Base-by-base conservation (phyloP, 2,329 filamentous ascomycete genomes). In the Herpotrichia juniperi region DNA sequence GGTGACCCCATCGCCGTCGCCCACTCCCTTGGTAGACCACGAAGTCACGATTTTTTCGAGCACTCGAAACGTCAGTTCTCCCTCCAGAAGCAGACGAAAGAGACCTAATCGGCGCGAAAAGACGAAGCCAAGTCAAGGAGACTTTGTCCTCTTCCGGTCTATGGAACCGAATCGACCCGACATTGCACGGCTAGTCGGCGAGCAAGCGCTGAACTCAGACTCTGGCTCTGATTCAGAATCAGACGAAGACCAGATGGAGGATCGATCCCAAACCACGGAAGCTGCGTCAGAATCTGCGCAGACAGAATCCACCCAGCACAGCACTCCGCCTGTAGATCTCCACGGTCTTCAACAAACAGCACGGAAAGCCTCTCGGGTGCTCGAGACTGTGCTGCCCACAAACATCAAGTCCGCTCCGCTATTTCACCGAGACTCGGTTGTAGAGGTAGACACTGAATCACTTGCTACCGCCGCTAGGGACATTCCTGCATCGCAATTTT, bases 161-260 rank as follows among this genome's bases (percentile, higher is more conserved):
- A 81, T 93, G 77, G 83, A 78, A 62, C 84, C 86, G 64, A 85
- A 85, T 66, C 79, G 79, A 59, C 85, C 83, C 45, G 86, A 91
- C 45, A 82, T 91, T 65, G 86, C 87, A 51, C 76, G 75, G 58
- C 68, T 75, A 65, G 87, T 84, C 51, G 82, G 80, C 57, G 74
- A 76, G 56, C 69, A 79, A 58, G 79, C 83, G 19, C 76, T 89
- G 42, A 71, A 73, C 32, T 74, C 73, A 2, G 69, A 68, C 22
- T 75, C 72, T 35, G 78, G 80, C 19, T 76, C 74, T 2, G 77
- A 76, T 50, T 68, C 73, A 10, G 75, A 78, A 35, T 75, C 77
- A 12, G 75, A 78, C 40, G 75, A 77, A 56, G 76, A 78, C 55
- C 73, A 68, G 16, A 67, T 70, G 66, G 63, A 66, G 19, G 62